phyloP scores from a whole-genome alignment of 2,329 filamentous ascomycete species.

The Xylariales sp. region DNA sequence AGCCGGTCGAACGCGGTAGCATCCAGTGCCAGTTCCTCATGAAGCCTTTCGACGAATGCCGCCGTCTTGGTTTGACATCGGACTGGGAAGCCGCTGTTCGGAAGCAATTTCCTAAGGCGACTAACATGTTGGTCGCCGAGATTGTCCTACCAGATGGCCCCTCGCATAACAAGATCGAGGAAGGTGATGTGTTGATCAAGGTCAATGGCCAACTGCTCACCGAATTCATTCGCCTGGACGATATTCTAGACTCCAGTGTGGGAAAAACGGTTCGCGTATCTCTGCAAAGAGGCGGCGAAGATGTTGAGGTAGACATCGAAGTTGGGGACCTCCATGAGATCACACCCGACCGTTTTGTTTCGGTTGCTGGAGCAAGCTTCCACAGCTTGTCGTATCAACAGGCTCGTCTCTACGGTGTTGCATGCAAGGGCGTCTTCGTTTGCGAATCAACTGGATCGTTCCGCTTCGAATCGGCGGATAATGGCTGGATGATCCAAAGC shows the following conservation, averaged over 20 bases:
- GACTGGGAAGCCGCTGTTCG: constrained; percentile 85
- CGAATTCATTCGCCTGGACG: constrained; percentile 87
- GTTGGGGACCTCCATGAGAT: constrained; percentile 91
- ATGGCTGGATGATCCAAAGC: constrained; percentile 89
- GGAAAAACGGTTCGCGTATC: constrained; percentile 72
- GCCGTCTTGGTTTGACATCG: constrained; percentile 76
- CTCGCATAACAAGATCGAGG: constrained; percentile 79
- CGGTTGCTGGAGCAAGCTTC: constrained; percentile 89
- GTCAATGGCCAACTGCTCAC: constrained; percentile 92
- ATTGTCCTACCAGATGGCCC: constrained; percentile 90
- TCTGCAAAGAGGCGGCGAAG: constrained; percentile 82
- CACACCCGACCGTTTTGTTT: constrained; percentile 92
- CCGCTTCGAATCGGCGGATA: constrained; percentile 84
- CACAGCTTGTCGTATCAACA: constrained; percentile 97
- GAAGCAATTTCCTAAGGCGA: constrained; percentile 82
- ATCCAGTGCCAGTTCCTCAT: constrained; percentile 97
- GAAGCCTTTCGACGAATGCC: constrained; percentile 96
- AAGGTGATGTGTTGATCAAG: constrained; percentile 89
- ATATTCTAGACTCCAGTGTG: constrained; percentile 85
- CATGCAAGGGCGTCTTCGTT: constrained; percentile 87
- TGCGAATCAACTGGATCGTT: constrained; percentile 95
- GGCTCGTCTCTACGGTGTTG: constrained; percentile 89
- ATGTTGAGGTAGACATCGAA: constrained; percentile 76
- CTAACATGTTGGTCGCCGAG: constrained; percentile 94
- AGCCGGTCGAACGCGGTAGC: constrained; percentile 81